Base-by-base conservation (phyloP, 345 rosid genomes). In the Sisymbrium irio region DNA sequence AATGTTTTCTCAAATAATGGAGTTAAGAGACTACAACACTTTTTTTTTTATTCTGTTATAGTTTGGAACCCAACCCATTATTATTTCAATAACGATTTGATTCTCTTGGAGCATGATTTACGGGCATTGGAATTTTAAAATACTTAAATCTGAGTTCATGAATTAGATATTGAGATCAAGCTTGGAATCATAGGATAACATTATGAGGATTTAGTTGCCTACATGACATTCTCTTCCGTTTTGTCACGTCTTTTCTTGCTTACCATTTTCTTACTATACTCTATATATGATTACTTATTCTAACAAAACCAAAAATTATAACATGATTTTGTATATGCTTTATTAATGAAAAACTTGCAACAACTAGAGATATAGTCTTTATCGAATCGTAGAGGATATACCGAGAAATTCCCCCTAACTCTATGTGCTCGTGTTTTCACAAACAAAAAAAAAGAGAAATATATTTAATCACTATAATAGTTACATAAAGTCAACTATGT, bases 401-500 rank as follows among this genome's bases (percentile, higher is more conserved):
- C 74, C 69, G 3, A 75, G 11, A 20, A 49, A 20, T 42, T 58
- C 40, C 15, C 15, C 12, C 14, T 11, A 46, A 12, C 20, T 41
- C 49, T 49, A 30, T 61, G 57, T 62, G 44, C 69, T 53, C 79
- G 59, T 68, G 69, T 60, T 13, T 47, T 13, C 30, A 67, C 27
- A 30, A 67, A 75, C 15, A 49, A 47, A 22, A 19, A 67, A 74
- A 22, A 37, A n/a, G 19, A 22, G 3, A 36, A 8, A 8, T 9
- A 49, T 39, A 58, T 59, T 18, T 2, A 41, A 53, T 30, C 41
- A 75, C 13, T 7, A 14, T 13, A 20, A 60, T 41, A 19, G 50
- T 41, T 19, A 68, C 47, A 51, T 3, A 74, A 75, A 68, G 74
- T 75, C 79, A 75, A 75, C 79, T 61, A 60, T 35, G 22, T 68